Evolutionary conservation across 352 stramenopile genomes (phyloP), one percentile per base, ranked within the genome.

Genomic region (Globisporangium alternatum): DNA sequence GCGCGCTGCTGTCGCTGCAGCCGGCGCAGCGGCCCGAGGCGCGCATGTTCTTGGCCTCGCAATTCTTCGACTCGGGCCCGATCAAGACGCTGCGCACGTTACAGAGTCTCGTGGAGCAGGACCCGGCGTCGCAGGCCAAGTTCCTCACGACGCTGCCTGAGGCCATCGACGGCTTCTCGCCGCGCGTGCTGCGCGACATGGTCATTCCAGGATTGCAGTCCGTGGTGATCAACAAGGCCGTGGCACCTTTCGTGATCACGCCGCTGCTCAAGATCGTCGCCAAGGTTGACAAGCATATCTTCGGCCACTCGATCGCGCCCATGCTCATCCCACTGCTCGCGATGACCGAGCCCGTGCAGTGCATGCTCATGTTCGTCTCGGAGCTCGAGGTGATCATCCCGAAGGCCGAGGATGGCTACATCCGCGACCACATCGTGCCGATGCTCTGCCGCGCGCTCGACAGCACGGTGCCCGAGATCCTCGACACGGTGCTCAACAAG

Each of bases 331-430:
- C 81, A 15, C 71, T 96, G 21, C 69, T 96, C 31, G 76, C 76
- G 4, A 96, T 96, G 61, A 81, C 81, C n/a, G 87, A 96, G 67
- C 87, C 87, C 1, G 85, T 94, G 35, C 87, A 96, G 67, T 94
- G 85, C 61, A 96, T 96, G 87, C 83, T 96, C 44, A 96, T 94
- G 85, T 96, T 96, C 49, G 87, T 96, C 12, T 92, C 83, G 33
- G 86, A 93, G 55, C 67, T 96, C 13, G 85, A 96, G 60, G 77
- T 82, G 30, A 66, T 96, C 25, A 80, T 96, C 22, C 85, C 85
- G 1, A 96, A 96, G 59, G 87, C 87, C 1, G 87, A 96, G 35
- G 85, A 96, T 28, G 81, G 70, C n/a, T 96, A 91, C 72, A 94
- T 93, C 55, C 85, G 87, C n/a, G 87, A 96, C 62, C 87, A 96